These are phyloP conservation scores for Populus tomentosa DNA, from an alignment of 441 rosid species.

Conservation along the genomic window DNA sequence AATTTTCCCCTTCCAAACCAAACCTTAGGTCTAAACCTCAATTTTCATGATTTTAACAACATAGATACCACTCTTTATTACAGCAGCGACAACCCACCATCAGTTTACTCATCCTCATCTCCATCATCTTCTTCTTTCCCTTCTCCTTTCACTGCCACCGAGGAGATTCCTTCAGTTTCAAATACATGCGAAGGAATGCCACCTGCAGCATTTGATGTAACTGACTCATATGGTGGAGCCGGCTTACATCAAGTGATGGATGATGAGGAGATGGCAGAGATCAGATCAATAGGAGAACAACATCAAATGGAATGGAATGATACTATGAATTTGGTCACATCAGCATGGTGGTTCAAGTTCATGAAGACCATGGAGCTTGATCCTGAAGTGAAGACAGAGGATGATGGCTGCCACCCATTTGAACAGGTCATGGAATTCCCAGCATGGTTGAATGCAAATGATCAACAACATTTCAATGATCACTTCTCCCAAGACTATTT, in stretches of 20 bases:
- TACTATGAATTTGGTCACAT: conserved; percentile 66
- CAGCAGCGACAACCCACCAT: conserved; percentile 35
- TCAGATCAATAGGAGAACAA: conserved; percentile 67
- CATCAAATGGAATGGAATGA: conserved; percentile 85
- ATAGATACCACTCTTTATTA: conserved; percentile 46
- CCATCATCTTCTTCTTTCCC: conserved; percentile 52
- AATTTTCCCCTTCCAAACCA: conserved; percentile 67
- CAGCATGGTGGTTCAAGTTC: conserved; percentile 92
- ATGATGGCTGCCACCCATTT: conserved; percentile 53
- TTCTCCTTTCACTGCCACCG: conserved; percentile 29
- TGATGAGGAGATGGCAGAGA: conserved; percentile 69
- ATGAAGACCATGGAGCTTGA: conserved; percentile 58
- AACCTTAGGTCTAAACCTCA: conserved; percentile 86
- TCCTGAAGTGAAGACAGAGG: conserved; percentile 36
- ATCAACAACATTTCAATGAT: conserved; percentile 55
- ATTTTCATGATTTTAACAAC: conserved; percentile 68
- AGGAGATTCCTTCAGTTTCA: conserved; percentile 33
- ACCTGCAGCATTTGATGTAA: conserved; percentile 20
- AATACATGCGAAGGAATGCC: conserved; percentile 21
- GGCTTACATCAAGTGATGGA: conserved; percentile 54
- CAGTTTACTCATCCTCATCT: conserved; percentile 56
- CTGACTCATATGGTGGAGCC: conserved; percentile 33
- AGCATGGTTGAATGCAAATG: conserved; percentile 72
- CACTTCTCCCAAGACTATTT: conserved; percentile 42
- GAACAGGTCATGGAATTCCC: conserved; percentile 83